phyloP scores from a whole-genome alignment of 352 stramenopile species.

The Achlya hypogyna region DNA sequence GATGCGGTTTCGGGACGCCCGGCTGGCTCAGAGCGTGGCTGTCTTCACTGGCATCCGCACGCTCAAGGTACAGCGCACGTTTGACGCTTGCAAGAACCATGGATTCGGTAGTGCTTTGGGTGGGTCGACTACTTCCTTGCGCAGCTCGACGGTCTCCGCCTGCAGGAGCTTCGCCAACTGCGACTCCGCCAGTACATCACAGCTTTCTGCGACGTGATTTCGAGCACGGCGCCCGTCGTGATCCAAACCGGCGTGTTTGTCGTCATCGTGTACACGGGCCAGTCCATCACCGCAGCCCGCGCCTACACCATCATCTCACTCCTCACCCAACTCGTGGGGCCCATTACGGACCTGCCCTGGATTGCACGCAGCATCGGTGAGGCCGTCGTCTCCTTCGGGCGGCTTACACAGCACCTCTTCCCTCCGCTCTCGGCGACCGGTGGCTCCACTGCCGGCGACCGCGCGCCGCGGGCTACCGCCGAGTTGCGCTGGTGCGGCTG shows the following conservation, averaged over 20 bases:
- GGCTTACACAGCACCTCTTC: slow-evolving; percentile 71
- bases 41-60: slow-evolving; percentile 60
- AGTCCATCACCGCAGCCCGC: slow-evolving; percentile 67
- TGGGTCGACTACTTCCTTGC: slow-evolving; percentile 44
- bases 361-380: slow-evolving; percentile 87
- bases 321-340: slow-evolving; percentile 82
- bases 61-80: slow-evolving; percentile 40
- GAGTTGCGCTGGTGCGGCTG: slow-evolving; percentile 17
- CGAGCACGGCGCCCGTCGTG: slow-evolving; percentile 80
- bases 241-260: slow-evolving; percentile 80
- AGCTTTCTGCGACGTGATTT: slow-evolving; percentile 86
- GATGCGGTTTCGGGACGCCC: slow-evolving; percentile 72
- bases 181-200: slow-evolving; percentile 81
- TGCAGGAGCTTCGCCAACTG: slow-evolving; percentile 60
- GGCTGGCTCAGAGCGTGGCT: slow-evolving; percentile 58
- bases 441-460: too few species aligned
- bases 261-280: slow-evolving; percentile 53
- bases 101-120: slow-evolving; percentile 30
- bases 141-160: slow-evolving; percentile 40
- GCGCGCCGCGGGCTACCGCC: too few species aligned
- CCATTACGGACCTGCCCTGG: slow-evolving; percentile 89
- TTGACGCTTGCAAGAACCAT: background rate
- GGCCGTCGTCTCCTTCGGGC: slow-evolving; percentile 65
- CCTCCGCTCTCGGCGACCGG: background rate
- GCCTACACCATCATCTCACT: slow-evolving; percentile 81